phyloP scores from a whole-genome alignment of 257 asterid genomes.

The Solanum tarijense region DNA sequence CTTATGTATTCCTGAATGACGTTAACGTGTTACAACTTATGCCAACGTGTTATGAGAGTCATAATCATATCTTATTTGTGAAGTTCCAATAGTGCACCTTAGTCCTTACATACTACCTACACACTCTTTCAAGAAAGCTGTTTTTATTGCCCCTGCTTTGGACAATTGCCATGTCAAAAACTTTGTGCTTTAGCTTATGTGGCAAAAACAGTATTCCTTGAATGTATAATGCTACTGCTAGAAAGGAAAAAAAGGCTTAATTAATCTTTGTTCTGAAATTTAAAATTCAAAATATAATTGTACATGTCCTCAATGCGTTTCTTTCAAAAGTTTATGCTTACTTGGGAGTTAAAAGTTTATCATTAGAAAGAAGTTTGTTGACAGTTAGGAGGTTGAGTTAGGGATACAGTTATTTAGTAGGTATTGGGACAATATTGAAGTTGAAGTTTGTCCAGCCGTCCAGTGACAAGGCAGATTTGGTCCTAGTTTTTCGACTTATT shows the following conservation, averaged over 20 bases:
- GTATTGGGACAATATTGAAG: not conserved
- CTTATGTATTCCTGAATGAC: not conserved
- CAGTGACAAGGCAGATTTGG: not conserved
- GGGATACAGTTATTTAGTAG: not conserved
- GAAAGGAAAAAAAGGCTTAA: not conserved
- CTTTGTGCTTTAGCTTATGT: not conserved
- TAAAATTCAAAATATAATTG: not conserved
- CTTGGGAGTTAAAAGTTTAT: not conserved
- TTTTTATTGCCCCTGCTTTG: not conserved
- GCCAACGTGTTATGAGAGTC: not conserved
- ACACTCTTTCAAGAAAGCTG: not conserved
- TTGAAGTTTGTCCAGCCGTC: not conserved
- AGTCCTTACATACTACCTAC: not conserved
- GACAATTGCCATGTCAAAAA: not conserved
- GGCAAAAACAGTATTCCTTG: not conserved
- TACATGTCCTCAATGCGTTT: not conserved
- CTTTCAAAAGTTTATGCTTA: not conserved
- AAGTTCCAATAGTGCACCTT: not conserved
- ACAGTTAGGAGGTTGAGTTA: not conserved
- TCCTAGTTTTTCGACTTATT: not conserved
- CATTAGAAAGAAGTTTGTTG: not conserved
- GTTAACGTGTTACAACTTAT: not conserved
- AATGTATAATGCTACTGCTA: not conserved
- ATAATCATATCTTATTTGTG: not conserved
- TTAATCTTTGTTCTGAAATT: not conserved